Evolutionary conservation across 225 moss, liverwort and hornwort species (phyloP).

Genomic region (Pseudisothecium myosuroides): DNA sequence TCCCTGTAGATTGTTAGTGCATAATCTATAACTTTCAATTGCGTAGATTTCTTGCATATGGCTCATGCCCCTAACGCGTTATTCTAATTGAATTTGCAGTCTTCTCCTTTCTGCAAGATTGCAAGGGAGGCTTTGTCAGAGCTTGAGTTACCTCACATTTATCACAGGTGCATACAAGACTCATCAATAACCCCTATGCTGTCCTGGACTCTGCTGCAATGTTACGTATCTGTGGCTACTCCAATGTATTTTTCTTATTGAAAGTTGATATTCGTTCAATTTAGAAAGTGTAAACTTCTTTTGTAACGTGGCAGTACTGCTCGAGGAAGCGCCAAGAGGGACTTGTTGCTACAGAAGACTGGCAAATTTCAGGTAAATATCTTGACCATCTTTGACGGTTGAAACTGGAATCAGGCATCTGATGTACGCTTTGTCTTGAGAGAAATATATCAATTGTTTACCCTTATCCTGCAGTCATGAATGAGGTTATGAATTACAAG

Average conservation of each 20-base stretch:
- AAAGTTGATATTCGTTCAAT: not conserved
- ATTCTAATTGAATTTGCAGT: slow-evolving; percentile 21
- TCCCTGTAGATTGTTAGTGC: not conserved
- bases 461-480: not conserved
- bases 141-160: slow-evolving; percentile 89
- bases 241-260: not conserved
- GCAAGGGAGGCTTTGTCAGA: slow-evolving; percentile 94
- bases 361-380: slow-evolving; percentile 71
- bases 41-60: not conserved
- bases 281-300: not conserved
- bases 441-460: not conserved
- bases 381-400: not conserved
- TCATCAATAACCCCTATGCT: not conserved
- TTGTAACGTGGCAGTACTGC: slow-evolving; percentile 48
- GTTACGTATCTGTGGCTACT: not conserved
- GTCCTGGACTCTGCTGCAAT: not conserved
- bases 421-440: not conserved
- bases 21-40: not conserved
- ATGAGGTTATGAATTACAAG: not conserved
- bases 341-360: slow-evolving; percentile 45
- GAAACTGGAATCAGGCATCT: not conserved
- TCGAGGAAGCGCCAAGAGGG: slow-evolving; percentile 81
- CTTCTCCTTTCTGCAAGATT: slow-evolving; percentile 93
- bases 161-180: slow-evolving; percentile 50
- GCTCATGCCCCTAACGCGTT: not conserved